These are phyloP conservation scores for Ananas comosus DNA, from an alignment of 176 grass and related monocot species.

Conservation along the genomic window DNA sequence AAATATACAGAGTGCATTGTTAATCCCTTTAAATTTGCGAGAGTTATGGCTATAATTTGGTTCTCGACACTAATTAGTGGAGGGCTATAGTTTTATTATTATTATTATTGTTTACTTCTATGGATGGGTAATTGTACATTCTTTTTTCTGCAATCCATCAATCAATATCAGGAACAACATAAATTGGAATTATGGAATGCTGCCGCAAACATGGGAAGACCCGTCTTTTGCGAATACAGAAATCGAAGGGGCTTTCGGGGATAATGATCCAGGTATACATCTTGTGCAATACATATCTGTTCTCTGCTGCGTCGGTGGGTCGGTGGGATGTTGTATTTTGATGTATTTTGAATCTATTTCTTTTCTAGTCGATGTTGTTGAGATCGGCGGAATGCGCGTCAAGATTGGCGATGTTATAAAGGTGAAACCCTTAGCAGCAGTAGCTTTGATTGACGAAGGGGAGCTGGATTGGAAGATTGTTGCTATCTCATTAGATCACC, in stretches of 20 bases:
- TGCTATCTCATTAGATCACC: conserved; percentile 89
- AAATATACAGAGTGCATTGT: too few relatives aligned
- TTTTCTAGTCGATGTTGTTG: conserved; percentile 86
- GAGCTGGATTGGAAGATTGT: conserved; percentile 99
- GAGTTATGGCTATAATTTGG: neutral
- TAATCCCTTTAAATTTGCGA: neutral
- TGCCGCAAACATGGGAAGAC: conserved; percentile 97
- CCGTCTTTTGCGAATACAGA: conserved; percentile 71
- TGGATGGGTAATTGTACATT: neutral
- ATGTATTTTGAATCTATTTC: conserved; percentile 8
- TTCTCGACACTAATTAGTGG: neutral
- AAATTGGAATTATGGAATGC: conserved; percentile 93
- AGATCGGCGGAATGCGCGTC: conserved; percentile 77
- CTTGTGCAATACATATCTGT: conserved; percentile 6
- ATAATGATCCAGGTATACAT: conserved; percentile 84
- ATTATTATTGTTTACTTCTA: too few relatives aligned
- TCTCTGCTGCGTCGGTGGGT: too few relatives aligned
- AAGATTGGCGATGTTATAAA: conserved; percentile 85
- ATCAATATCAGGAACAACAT: conserved; percentile 50
- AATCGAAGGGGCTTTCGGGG: conserved; percentile 87
- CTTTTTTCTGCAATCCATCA: conserved; percentile 1
- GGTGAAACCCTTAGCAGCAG: conserved; percentile 92
- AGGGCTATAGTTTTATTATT: too few relatives aligned
- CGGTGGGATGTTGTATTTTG: neutral
- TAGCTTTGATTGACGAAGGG: conserved; percentile 99